Conservation (phyloP, 176 grass and related monocot genomes). For the Bolboschoenus planiculmis region DNA sequence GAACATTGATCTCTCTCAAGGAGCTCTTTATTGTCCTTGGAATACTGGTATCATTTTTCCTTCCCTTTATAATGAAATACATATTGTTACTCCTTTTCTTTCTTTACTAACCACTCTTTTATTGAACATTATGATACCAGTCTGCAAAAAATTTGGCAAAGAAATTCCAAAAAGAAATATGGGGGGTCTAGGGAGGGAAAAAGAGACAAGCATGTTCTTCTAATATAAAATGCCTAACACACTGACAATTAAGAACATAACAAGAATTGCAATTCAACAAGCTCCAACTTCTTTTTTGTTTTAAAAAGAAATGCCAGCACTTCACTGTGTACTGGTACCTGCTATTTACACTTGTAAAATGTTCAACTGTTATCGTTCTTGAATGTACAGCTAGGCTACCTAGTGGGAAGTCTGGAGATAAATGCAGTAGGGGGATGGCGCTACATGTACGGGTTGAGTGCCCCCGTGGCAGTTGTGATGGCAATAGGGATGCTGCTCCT, state of each 20-base stretch:
- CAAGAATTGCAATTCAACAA: neutral
- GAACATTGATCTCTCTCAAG: constrained; percentile 94
- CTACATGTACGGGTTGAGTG: constrained; percentile 83
- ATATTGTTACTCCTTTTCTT: neutral
- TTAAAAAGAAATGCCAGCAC: neutral
- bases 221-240: neutral
- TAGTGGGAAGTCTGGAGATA: constrained; percentile 70
- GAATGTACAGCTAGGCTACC: constrained; percentile 70
- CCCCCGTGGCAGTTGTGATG: constrained; percentile 77
- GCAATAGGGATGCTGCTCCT: constrained; percentile 67
- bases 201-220: neutral
- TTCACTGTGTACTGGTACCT: neutral
- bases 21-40: constrained; percentile 96
- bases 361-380: constrained; percentile 14
- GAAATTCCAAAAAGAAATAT: no score
- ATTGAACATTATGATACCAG: no score
- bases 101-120: no score
- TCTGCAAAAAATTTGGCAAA: no score
- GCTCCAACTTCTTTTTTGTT: neutral
- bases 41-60: constrained; percentile 56
- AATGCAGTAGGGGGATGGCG: constrained; percentile 73
- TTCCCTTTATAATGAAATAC: neutral
- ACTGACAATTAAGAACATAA: neutral
- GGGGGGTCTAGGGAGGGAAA: no score
- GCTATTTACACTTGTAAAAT: neutral